Base-by-base conservation (phyloP, 2,329 filamentous ascomycete genomes). In the Plenodomus tracheiphilus region DNA sequence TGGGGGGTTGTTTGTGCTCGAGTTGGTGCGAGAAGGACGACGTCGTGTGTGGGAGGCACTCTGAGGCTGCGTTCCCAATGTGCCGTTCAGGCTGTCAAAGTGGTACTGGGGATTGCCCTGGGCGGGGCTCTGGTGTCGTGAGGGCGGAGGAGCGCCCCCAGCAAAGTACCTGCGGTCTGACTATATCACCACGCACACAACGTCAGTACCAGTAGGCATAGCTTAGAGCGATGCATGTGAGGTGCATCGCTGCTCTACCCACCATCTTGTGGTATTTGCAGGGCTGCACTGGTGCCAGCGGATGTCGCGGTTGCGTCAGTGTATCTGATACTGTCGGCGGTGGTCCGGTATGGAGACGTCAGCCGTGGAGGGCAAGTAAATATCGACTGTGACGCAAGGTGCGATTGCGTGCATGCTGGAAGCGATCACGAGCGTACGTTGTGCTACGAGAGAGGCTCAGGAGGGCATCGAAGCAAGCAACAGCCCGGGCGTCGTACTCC, bases 331-430 rank as follows among this genome's bases (percentile, higher is more conserved):
- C 49, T 65, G 61, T 47, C 53, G 60, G 40, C 51, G 54, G 46
- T 56, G 58, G 46, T 50, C 54, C 48, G 47, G 58, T 48, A 58
- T 44, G 51, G 55, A 58, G 48, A 51, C 37, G 48, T 34, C 47
- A 39, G 55, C 58, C 50, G 58, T 53, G 52, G 55, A 59, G 38
- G 56, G 51, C 35, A 53, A 52, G 43, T 46, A 52, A 61, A 54
- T 54, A 57, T 65, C 41, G 51, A 56, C 25, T 43, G 60, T 54
- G 41, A 58, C 54, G 64, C 68, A 68, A 54, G 58, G 62, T 65
- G 59, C 61, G 60, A 66, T 64, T 63, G 57, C 58, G 52, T 66
- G 68, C 70, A 73, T 73, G 61, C 65, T 70, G 64, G 55, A 58
- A 59, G 56, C 59, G 61, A 65, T 58, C 49, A 58, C 51, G 51